These are phyloP conservation scores for Fusarium subtropicale DNA, from an alignment of 2,329 filamentous ascomycete genomes.

Conservation along the genomic window DNA sequence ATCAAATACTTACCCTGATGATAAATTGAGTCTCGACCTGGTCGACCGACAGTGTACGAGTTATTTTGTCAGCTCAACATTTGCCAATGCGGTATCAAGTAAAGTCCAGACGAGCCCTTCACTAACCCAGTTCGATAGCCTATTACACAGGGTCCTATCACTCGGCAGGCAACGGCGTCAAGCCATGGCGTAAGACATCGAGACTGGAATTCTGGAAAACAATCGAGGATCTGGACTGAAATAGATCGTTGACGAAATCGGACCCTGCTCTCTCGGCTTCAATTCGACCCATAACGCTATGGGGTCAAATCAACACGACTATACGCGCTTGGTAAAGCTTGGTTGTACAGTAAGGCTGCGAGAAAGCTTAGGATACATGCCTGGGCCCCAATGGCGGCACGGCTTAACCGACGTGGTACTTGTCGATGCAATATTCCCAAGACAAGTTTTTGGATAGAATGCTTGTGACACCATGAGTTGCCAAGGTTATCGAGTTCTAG, in stretches of 20 bases:
- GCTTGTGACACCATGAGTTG: slow-evolving; percentile 12
- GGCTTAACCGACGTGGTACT: slow-evolving; percentile 27
- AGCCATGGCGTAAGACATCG: slow-evolving; percentile 14
- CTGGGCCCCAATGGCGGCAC: slow-evolving; percentile 15
- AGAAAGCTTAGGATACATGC: background rate
- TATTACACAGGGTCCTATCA: background rate
- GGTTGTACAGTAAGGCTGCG: slow-evolving; percentile 29
- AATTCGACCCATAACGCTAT: background rate
- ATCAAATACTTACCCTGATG: too few species aligned
- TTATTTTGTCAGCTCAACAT: slow-evolving; percentile 5
- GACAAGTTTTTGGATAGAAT: slow-evolving; percentile 17
- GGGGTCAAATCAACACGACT: background rate
- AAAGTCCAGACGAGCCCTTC: slow-evolving; percentile 16
- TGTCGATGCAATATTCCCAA: slow-evolving; percentile 15
- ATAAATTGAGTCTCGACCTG: background rate
- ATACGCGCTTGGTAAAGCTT: background rate
- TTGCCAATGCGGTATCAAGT: background rate
- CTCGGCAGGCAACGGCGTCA: background rate
- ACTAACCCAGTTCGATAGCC: background rate
- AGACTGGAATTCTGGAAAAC: slow-evolving; percentile 6
- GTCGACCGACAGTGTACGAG: background rate
- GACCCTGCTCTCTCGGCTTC: background rate
- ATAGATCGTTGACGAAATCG: background rate
- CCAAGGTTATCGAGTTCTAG: slow-evolving; percentile 13
- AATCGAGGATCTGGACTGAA: slow-evolving; percentile 8